Conservation (phyloP, 2,329 filamentous ascomycete species). For the Pseudocercospora musae region DNA sequence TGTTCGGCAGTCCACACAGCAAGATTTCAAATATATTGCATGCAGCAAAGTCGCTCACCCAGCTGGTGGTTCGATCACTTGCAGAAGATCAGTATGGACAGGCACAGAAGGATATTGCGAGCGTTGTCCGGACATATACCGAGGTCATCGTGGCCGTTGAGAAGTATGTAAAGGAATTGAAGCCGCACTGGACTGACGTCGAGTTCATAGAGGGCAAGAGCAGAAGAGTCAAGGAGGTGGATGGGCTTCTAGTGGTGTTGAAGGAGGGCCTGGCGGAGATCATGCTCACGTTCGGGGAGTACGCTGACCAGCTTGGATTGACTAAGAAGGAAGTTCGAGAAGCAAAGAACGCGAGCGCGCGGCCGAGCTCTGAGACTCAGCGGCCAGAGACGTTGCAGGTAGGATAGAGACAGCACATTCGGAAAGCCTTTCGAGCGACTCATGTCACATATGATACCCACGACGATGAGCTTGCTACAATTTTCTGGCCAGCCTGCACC, state of each 20-base stretch:
- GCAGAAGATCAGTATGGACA: slow-evolving; percentile 79
- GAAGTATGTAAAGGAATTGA: slow-evolving; percentile 57
- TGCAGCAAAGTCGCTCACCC: slow-evolving; percentile 60
- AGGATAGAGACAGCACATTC: not conserved
- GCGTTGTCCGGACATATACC: slow-evolving; percentile 71
- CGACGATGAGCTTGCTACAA: not conserved
- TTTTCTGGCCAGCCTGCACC: no score
- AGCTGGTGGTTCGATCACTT: slow-evolving; percentile 69
- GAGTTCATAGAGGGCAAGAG: slow-evolving; percentile 50
- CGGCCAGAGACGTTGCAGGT: slow-evolving; percentile 21
- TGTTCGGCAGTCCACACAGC: slow-evolving; percentile 70
- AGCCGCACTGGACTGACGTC: slow-evolving; percentile 77
- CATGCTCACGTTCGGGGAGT: slow-evolving; percentile 69
- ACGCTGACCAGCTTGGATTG: slow-evolving; percentile 67
- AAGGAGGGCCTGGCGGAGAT: slow-evolving; percentile 64
- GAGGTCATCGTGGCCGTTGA: slow-evolving; percentile 66
- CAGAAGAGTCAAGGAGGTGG: slow-evolving; percentile 60
- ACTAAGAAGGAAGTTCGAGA: slow-evolving; percentile 67
- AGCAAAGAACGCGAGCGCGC: slow-evolving; percentile 58
- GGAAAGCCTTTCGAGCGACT: no score
- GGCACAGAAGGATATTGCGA: slow-evolving; percentile 76
- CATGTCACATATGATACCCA: not conserved
- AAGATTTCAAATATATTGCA: slow-evolving; percentile 67
- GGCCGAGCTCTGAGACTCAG: slow-evolving; percentile 10
- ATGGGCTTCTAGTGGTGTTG: slow-evolving; percentile 63